phyloP scores from a whole-genome alignment of 2,329 filamentous ascomycete species.

The Trichoderma breve region DNA sequence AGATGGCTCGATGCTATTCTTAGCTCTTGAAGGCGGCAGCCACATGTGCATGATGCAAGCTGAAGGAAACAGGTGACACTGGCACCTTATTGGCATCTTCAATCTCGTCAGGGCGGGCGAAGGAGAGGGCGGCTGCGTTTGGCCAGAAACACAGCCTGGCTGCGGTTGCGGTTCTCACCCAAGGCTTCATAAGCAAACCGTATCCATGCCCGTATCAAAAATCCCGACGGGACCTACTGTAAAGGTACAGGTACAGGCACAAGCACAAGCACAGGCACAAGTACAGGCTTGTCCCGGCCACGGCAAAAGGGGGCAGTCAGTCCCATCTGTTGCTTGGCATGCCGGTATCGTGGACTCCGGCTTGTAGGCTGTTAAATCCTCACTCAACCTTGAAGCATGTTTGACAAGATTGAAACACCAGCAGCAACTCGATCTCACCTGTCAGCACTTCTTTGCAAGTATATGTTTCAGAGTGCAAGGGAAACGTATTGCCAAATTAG shows the following conservation, averaged over 20 bases:
- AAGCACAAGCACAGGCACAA: not conserved
- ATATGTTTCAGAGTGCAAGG: not conserved
- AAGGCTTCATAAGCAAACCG: not conserved
- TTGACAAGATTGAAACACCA: not conserved
- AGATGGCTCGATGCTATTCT: slow-evolving; percentile 6
- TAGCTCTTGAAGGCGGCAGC: slow-evolving; percentile 5
- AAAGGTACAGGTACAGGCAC: not conserved
- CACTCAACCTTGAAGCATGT: not conserved
- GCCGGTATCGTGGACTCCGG: not conserved
- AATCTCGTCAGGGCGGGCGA: not conserved
- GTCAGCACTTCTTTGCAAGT: not conserved
- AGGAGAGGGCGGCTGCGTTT: not conserved
- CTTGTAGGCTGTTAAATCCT: not conserved
- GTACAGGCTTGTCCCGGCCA: not conserved
- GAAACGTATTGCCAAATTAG: not conserved
- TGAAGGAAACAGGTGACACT: not conserved
- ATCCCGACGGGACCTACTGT: not conserved
- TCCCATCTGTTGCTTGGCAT: not conserved
- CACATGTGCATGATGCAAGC: slow-evolving; percentile 15
- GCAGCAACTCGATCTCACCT: not conserved
- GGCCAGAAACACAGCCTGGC: not conserved
- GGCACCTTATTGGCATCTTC: not conserved
- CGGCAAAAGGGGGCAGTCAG: not conserved
- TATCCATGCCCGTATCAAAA: not conserved
- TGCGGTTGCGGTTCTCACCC: not conserved